Base-by-base conservation (phyloP, 345 rosid genomes). In the Mercurialis annua region DNA sequence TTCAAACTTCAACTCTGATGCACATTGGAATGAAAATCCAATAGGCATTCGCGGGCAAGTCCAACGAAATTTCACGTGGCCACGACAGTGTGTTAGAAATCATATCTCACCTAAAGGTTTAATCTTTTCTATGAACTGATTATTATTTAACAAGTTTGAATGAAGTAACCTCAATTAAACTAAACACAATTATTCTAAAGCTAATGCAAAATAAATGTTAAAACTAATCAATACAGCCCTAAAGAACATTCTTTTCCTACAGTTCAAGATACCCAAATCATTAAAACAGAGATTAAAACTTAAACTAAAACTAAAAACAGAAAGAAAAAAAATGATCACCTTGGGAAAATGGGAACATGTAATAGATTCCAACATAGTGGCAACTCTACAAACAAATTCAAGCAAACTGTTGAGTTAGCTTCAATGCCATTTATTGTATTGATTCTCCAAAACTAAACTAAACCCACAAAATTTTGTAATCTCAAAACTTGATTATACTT, bases 281-380 rank as follows among this genome's bases (percentile, higher is more conserved):
- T 4, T 11, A 40, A 14, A 16, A 18, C 8, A 38, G 10, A 17
- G 17, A 49, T 10, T 42, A 9, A 21, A 65, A n/a, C n/a, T 31
- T 27, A 23, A 69, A 58, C n/a, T 31, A 21, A 26, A 38, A 66
- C 17, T 11, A 29, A 72, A 54, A 43, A 57, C n/a, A 44, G 47
- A 62, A 70, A 15, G 53, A 15, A 21, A 47, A 65, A 17, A n/a
- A 56, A 21, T n/a, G 43, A 2, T 63, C 69, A 88, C 90, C 86
- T 77, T 83, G 73, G 92, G 80, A 56, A 73, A 40, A 55, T 76
- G 81, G 64, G 78, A 79, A 68, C 76, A 81, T 66, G 79, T 67
- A 62, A 86, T 38, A 31, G 88, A 77, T 63, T 86, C 92, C 85
- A 85, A 58, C 87, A 86, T 81, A 67, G 53, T 59, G 59, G 49